phyloP scores from a whole-genome alignment of 441 rosid genomes.

The Capsella rubella region DNA sequence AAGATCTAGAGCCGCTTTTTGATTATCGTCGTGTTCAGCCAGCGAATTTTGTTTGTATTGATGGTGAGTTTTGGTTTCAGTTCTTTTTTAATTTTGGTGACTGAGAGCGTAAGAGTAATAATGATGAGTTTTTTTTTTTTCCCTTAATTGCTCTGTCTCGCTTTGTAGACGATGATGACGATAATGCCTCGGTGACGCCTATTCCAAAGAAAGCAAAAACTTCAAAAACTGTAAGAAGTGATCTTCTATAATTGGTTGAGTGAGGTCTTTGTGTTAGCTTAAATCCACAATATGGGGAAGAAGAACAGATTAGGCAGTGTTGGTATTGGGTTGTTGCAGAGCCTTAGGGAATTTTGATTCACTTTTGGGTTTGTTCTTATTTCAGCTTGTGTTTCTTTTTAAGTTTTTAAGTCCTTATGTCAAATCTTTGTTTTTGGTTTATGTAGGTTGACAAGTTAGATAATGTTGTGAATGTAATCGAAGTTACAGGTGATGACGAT shows the following conservation, averaged over 20 bases:
- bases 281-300: background rate
- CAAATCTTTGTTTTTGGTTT: background rate
- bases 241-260: constrained; percentile 2
- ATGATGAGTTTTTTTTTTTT: background rate
- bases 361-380: background rate
- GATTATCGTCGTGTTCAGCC: constrained; percentile 92
- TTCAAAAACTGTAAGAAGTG: constrained; percentile 46
- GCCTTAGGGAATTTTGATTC: background rate
- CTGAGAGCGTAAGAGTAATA: background rate
- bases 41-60: constrained; percentile 53
- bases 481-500: constrained; percentile 68
- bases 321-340: too few species aligned
- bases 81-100: background rate
- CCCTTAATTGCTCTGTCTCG: constrained; percentile 8
- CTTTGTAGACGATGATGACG: constrained; percentile 58
- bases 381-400: background rate
- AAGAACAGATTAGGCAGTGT: background rate
- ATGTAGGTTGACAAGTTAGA: constrained; percentile 48
- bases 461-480: constrained; percentile 51
- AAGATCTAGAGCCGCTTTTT: constrained; percentile 86
- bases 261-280: background rate
- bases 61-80: constrained; percentile 49
- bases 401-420: background rate
- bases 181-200: constrained; percentile 41
- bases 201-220: constrained; percentile 50